Base-by-base conservation (phyloP, 345 rosid genomes). In the Trapa bicornis region DNA sequence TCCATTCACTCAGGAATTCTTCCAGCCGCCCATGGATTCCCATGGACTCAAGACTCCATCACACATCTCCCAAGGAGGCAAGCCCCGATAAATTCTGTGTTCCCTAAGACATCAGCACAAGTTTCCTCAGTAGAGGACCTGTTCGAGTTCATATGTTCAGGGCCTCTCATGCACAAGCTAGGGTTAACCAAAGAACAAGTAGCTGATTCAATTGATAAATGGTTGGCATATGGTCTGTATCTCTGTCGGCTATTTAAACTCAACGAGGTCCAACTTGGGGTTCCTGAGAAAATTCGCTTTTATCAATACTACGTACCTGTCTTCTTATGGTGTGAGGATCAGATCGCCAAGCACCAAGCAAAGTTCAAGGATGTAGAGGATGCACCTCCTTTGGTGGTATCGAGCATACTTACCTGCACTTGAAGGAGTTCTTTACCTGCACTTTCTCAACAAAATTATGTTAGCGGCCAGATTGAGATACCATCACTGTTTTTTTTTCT, bases 291-390 rank as follows among this genome's bases (percentile, higher is more conserved):
- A 74, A 89, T 86, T 7, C 83, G 97, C 82, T 67, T 94, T 8
- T 94, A 81, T 74, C 99, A 91, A 72, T 94, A 91, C 77, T 94
- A 94, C 71, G 77, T 91, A 47, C 99, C 99, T 6, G 96, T 94
- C 58, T 94, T 89, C 79, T 2, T 94, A 1, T 94, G 99, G 97
- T 91, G 96, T 61, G 89, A 94, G 82, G 85, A 87, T 65, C 85
- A 87, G 86, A 89, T 94, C 77, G 74, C 90, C 66, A 76, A 83
- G 65, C 89, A 91, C 72, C 41, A 6, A 32, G 83, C 96, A 64
- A 78, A 75, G 80, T 94, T 86, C 66, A 70, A 86, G 67, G 87
- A 83, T 65, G 83, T 80, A 56, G 96, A 81, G 73, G 96, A 89
- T 67, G 74, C 83, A 29, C 85, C 97, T 80, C 97, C 99, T 42